phyloP scores from a whole-genome alignment of 805 yeast species.

The Diddensiella caesifluorescens region DNA sequence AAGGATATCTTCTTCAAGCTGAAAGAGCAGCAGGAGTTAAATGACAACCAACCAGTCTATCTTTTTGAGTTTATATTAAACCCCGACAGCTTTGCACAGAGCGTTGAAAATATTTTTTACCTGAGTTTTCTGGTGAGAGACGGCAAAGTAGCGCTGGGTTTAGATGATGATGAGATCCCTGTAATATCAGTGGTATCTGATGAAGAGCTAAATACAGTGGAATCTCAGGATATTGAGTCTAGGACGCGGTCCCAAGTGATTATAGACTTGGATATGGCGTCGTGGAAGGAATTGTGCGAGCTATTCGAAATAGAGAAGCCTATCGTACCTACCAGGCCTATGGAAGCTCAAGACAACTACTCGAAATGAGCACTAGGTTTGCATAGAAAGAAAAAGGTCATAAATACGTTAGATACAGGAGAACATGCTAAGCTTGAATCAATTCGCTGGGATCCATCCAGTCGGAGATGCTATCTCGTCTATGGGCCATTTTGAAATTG shows the following conservation, averaged over 20 bases:
- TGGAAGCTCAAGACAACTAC: background rate
- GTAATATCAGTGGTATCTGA: constrained; percentile 17
- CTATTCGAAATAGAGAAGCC: constrained; percentile 51
- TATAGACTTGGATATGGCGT: constrained; percentile 59
- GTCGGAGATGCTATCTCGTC: constrained; percentile 35
- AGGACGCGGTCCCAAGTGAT: constrained; percentile 51
- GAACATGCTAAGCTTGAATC: too few relatives aligned
- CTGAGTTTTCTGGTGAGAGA: constrained; percentile 76
- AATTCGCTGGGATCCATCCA: background rate
- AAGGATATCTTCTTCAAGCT: constrained; percentile 45
- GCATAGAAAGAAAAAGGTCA: too few relatives aligned
- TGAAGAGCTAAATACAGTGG: constrained; percentile 7
- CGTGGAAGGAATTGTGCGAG: constrained; percentile 58
- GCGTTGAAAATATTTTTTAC: constrained; percentile 80
- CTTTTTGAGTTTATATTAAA: constrained; percentile 65
- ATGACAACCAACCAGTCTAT: constrained; percentile 38
- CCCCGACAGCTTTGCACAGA: constrained; percentile 69
- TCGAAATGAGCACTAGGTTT: too few relatives aligned
- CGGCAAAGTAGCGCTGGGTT: constrained; percentile 54
- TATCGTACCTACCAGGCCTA: constrained; percentile 39
- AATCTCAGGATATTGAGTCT: background rate
- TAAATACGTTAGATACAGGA: too few relatives aligned
- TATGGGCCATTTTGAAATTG: constrained; percentile 81
- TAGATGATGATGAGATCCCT: constrained; percentile 34
- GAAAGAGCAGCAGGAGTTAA: constrained; percentile 29